Base-by-base conservation (phyloP, 2,329 filamentous ascomycete species). In the Ambrosiella xylebori region DNA sequence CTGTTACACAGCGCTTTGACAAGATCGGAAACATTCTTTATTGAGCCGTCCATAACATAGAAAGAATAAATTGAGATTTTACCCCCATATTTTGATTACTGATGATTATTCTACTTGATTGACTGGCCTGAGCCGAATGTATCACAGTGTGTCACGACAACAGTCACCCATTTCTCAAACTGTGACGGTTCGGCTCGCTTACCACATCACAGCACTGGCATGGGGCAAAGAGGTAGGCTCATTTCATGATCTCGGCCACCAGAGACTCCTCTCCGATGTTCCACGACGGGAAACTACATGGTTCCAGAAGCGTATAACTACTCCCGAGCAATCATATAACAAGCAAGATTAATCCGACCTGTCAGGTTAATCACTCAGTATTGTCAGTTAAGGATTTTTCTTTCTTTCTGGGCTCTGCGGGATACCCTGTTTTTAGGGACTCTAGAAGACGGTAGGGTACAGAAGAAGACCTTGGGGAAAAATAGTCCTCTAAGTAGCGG, bases 101-200 rank as follows among this genome's bases (percentile, higher is more conserved):
- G 7, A 13, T 15, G 19, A n/a, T 17, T 8, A 47, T 47, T 15
- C 44, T 17, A 17, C n/a, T 17, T 47, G 13, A 47, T 17, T 17
- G 8, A 13, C 11, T 15, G 9, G 8, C 11, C 44, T 15, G 9
- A 13, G n/a, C n/a, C 44, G 13, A 41, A 15, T 35, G 47, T 35
- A 11, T 11, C 27, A 51, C 19, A 11, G 9, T 51, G 19, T 51
- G 5, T 19, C 13, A 51, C 47, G 3, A 8, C 44, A 51, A 51
- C 5, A 15, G 2, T 51, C 9, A 19, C 27, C 47, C 47, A 7
- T 51, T 51, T 19, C 9, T 36, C 47, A 19, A 51, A 36, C 47
- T 19, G 47, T 15, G 7, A 15, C 54, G 54, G 54, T 36, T 47
- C 40, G 54, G 54, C 40, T 56, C 54, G 54, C 54, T 56, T 56